Evolutionary conservation across 2,329 filamentous ascomycete genomes (phyloP), one percentile per base, ranked within the genome.

Genomic region (Aspergillus sp.): DNA sequence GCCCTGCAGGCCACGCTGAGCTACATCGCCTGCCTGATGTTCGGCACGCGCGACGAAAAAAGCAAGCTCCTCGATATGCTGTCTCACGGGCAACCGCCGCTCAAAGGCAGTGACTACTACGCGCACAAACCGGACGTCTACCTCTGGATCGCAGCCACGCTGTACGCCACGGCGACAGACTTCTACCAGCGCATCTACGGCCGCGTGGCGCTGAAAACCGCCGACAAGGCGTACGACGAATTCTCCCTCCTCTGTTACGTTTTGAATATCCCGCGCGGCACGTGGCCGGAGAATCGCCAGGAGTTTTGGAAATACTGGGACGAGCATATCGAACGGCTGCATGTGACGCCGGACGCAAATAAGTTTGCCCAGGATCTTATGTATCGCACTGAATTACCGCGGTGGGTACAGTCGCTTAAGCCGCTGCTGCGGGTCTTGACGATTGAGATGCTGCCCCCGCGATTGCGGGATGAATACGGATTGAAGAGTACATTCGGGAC

Each of bases 261-360:
- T 10, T 55, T 67, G 7, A 56, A 56, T 9, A 43, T 66, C 5
- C 57, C 62, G 0, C n/a, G 52, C 1, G 60, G 57, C 1, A 52
- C 52, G 4, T 66, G 64, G 64, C 64, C 64, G 2, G 47, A 56
- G 4, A 54, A 58, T 5, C 61, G 64, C 5, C 52, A 56, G 36
- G 58, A 53, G 1, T 67, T 67, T 42, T 67, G 64, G 64, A 52
- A 47, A n/a, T 67, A 63, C 49, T 67, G 64, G 64, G 64, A 66
- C 29, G 55, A 59, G 6, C 59, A 61, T 47, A 49, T 67, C 19
- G 48, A 54, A 10, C 48, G 53, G 29, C 41, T 66, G 43, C 53
- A 49, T 4, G 63, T 66, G 4, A 61, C 61, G 1, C 49, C 50
- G 0, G 56, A 63, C 32, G 61, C 61, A 7, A 60, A 61, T 9